Percentiles rank a stretch among this genome's conserved stretches.
Conservation (phyloP, 805 yeast species). For the Nematodospora valgi region DNA sequence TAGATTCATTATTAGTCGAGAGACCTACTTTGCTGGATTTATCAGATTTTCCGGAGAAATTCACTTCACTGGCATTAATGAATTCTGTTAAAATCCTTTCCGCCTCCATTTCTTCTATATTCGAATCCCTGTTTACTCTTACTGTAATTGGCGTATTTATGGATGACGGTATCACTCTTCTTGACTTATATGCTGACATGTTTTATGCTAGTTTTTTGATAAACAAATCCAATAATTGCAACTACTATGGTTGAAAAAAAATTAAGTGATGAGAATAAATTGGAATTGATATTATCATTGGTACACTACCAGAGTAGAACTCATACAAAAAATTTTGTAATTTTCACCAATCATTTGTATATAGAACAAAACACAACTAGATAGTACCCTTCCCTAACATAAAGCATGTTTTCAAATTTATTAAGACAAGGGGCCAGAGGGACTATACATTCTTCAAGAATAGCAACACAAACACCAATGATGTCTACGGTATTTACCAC, state of each 20-base stretch:
- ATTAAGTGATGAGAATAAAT: neutral
- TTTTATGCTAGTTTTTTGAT: neutral
- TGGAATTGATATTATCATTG: neutral
- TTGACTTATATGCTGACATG: conserved; percentile 37
- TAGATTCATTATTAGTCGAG: conserved; percentile 15
- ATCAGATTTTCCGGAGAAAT: conserved; percentile 17
- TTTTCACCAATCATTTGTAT: neutral
- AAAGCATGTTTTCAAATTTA: conserved; percentile 9
- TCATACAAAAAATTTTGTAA: conserved; percentile 2
- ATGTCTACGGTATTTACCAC: conserved; percentile 2
- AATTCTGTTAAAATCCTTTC: conserved; percentile 44
- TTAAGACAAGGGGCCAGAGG: conserved; percentile 9
- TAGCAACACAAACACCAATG: neutral
- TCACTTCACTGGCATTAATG: conserved; percentile 36
- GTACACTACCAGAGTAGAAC: conserved; percentile 4
- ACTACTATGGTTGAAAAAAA: conserved; percentile 7
- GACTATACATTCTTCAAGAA: conserved; percentile 2
- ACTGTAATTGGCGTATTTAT: conserved; percentile 47
- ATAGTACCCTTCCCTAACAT: neutral
- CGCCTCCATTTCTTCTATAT: conserved; percentile 40
- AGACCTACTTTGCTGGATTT: conserved; percentile 27
- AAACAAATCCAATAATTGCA: too few species aligned
- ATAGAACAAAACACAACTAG: too few species aligned
- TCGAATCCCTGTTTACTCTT: conserved; percentile 23
- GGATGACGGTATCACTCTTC: conserved; percentile 40